Evolutionary conservation across 2,329 filamentous ascomycete genomes (phyloP), one percentile per base, ranked within the genome.

Genomic region (Massarina eburnea): DNA sequence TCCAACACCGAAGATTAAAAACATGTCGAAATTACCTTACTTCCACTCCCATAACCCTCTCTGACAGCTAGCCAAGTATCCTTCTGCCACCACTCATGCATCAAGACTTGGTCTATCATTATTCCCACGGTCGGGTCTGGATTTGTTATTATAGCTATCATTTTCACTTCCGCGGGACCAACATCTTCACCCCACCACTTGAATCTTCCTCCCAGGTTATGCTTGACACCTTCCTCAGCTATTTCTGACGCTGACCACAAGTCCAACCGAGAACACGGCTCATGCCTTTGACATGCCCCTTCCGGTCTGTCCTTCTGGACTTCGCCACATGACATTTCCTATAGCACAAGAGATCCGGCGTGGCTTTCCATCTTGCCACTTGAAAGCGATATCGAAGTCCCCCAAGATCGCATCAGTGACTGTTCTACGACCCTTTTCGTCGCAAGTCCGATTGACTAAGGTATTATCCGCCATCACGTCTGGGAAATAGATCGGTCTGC

Each of bases 391-490:
- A 47, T 72, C 66, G 39, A 72, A 70, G 55, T 73, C 64, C 26
- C 68, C 69, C 22, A 73, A 55, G 20, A 52, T 61, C 18, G 61
- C 67, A 45, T 64, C 48, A 27, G 54, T 70, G 45, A 71, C 58
- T 48, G 42, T 57, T 52, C 66, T 60, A 22, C 52, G 63, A 42
- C 63, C 62, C 26, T 68, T 52, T 44, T 59, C 46, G 43, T 71
- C 63, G 46, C 43, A 47, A 39, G 52, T 65, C 61, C 61, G 73
- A 47, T 72, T 61, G 17, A 72, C 45, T 8, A 72, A 52, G 39
- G 73, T 64, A 45, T 73, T 71, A 41, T 72, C 65, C 18, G 66
- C 68, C 51, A 72, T 72, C n/a, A 73, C 52, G 60, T 73, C 71
- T 72, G 45, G 41, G 24, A 49, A 54, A 30, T 39, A 42, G 19